phyloP scores from a whole-genome alignment of 116 monocot species.

The Trichopus zeylanicus region DNA sequence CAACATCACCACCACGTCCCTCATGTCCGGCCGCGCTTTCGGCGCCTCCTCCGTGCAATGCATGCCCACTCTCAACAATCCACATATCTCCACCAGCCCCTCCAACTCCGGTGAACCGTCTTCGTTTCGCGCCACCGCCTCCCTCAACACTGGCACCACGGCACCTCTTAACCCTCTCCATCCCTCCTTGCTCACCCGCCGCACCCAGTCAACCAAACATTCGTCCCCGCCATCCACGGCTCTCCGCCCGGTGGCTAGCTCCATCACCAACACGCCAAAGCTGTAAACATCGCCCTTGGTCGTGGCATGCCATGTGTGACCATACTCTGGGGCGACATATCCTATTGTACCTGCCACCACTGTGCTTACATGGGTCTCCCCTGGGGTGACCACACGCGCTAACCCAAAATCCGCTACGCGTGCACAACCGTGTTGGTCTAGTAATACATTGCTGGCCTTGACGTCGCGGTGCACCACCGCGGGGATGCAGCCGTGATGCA shows the following conservation, averaged over 20 bases:
- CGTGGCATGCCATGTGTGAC: slow-evolving; percentile 57
- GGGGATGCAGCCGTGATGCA: slow-evolving; percentile 71
- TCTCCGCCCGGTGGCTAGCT: slow-evolving; percentile 73
- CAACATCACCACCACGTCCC: slow-evolving; percentile 41
- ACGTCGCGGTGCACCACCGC: slow-evolving; percentile 89
- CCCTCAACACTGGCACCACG: slow-evolving; percentile 1
- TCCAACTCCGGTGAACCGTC: slow-evolving; percentile 5
- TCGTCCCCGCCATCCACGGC: slow-evolving; percentile 60
- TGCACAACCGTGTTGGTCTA: slow-evolving; percentile 38
- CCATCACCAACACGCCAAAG: slow-evolving; percentile 72
- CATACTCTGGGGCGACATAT: slow-evolving; percentile 88
- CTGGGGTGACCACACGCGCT: slow-evolving; percentile 41
- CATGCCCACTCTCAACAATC: slow-evolving; percentile 41
- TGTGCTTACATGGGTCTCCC: slow-evolving; percentile 64
- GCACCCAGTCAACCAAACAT: slow-evolving; percentile 67
- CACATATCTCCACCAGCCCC: slow-evolving; percentile 24
- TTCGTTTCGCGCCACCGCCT: neutral
- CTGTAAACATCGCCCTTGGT: slow-evolving; percentile 87
- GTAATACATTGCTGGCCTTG: slow-evolving; percentile 81
- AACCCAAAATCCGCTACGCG: slow-evolving; percentile 77
- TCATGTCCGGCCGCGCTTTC: slow-evolving; percentile 54
- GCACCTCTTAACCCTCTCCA: slow-evolving; percentile 4
- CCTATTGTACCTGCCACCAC: slow-evolving; percentile 81
- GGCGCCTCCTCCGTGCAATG: slow-evolving; percentile 60
- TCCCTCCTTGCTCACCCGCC: slow-evolving; percentile 24